Evolutionary conservation across 176 grass and related monocot genomes (phyloP), one percentile per base, ranked within the genome.

Genomic region (Zoysia japonica): DNA sequence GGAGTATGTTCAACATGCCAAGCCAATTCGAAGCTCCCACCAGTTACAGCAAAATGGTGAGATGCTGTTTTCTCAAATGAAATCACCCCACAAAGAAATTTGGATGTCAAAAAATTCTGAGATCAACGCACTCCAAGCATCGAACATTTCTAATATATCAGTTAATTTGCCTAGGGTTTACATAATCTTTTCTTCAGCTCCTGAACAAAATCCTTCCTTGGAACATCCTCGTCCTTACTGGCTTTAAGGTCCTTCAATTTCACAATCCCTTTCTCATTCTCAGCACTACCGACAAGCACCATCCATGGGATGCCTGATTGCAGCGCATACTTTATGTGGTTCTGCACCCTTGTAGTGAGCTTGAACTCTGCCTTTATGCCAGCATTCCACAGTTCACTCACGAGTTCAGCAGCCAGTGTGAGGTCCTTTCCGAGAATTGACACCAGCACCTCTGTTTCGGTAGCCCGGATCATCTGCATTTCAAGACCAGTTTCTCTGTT

Each of bases 301-400:
- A 99, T 93, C 90, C 90, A 99, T 0, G 90, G 96, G 41, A 99
- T 95, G 49, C 88, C 60, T 7, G 84, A 87, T 50, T 91, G 83
- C 9, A 66, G 70, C 0, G 86, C 92, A n/a, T 90, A 92, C 45
- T 74, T 89, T 43, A 99, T 88, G 40, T 95, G 92, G 76, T 93
- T 92, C 69, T 17, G 28, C 47, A 91, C 79, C 70, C 88, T 90
- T 17, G 93, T 89, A 35, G 92, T 89, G 57, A 99, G 83, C 62
- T 94, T 92, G 61, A 93, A 94, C 78, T 99, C 92, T 80, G 90
- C 84, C 75, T 94, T 99, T 83, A 99, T 95, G 48, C 91, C 86
- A 68, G 90, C 96, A 80, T 79, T 84, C 96, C 96, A 99, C 70
- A 99, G 55, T 67, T 94, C 85, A 13, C 76, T 86, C 46, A 88